phyloP scores from a whole-genome alignment of 2,329 filamentous ascomycete genomes.

The Colletotrichum liriopes region DNA sequence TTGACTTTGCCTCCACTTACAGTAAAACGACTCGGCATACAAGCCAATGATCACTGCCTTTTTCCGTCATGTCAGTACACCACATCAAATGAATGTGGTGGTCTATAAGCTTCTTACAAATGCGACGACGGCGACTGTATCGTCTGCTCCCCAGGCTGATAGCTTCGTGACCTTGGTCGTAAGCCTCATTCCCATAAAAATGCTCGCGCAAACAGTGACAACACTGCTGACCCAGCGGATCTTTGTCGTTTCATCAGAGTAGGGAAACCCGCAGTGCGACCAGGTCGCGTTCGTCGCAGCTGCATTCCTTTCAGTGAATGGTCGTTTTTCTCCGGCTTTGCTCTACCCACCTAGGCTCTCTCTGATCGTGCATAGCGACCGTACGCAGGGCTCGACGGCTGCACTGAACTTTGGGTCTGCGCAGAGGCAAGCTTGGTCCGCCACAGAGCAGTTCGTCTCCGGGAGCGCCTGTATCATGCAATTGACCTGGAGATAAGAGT shows the following conservation, averaged over 20 bases:
- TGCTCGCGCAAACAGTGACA: neutral
- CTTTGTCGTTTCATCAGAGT: neutral
- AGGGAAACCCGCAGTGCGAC: slow-evolving; percentile 3
- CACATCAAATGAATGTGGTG: too few species aligned
- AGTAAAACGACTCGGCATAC: neutral
- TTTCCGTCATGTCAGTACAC: neutral
- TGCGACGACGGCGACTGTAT: slow-evolving; percentile 10
- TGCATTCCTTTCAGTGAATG: neutral
- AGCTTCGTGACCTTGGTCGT: slow-evolving; percentile 5
- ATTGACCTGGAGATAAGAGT: slow-evolving; percentile 7
- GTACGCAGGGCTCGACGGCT: slow-evolving; percentile 48
- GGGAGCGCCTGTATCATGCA: slow-evolving; percentile 25
- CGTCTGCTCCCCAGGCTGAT: slow-evolving; percentile 16
- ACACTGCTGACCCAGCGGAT: slow-evolving; percentile 13
- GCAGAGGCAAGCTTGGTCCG: slow-evolving; percentile 53
- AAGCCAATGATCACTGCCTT: neutral
- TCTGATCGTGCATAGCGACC: slow-evolving; percentile 48
- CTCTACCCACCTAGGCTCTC: slow-evolving; percentile 51
- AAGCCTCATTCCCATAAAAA: slow-evolving; percentile 22
- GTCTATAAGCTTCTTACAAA: neutral
- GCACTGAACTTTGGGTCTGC: slow-evolving; percentile 47
- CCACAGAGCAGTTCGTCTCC: slow-evolving; percentile 44
- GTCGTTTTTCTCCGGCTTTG: neutral
- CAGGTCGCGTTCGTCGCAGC: slow-evolving; percentile 8
- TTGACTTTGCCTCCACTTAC: neutral